Percentiles rank a stretch among this genome's conserved stretches.
These are phyloP conservation scores for Sphagnum contortum DNA, from an alignment of 225 moss, liverwort and hornwort genomes.

Conservation along the genomic window DNA sequence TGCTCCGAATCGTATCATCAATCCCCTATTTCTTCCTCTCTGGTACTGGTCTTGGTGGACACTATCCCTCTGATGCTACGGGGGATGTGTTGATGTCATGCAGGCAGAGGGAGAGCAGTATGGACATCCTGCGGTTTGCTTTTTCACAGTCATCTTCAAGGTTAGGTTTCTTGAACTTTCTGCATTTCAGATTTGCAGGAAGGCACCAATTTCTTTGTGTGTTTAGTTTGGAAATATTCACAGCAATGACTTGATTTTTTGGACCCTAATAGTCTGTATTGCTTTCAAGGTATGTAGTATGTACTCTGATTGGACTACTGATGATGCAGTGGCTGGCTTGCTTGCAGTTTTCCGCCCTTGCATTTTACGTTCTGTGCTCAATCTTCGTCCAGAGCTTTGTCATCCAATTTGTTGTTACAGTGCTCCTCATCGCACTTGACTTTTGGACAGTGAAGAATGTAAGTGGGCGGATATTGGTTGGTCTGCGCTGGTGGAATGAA, in stretches of 20 bases:
- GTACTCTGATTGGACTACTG: not conserved
- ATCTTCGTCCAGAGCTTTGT: conserved; percentile 74
- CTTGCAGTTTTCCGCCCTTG: conserved; percentile 57
- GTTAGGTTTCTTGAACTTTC: conserved; percentile 14
- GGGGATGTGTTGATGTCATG: not conserved
- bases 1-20: too few relatives aligned
- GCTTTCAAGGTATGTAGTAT: not conserved
- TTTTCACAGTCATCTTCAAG: conserved; percentile 81
- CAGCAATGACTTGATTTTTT: not conserved
- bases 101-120: conserved; percentile 90
- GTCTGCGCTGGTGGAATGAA: conserved; percentile 99
- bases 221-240: not conserved
- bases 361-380: conserved; percentile 71
- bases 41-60: too few relatives aligned
- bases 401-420: conserved; percentile 94
- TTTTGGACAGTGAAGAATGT: conserved; percentile 99
- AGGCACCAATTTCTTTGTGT: not conserved
- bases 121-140: conserved; percentile 63
- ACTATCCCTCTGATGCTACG: too few relatives aligned
- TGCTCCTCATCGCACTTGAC: conserved; percentile 79
- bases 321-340: not conserved
- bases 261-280: not conserved
- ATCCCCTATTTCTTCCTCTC: too few relatives aligned
- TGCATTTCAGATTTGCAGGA: not conserved
- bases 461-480: conserved; percentile 92